These are phyloP conservation scores for Colletotrichum sp. DNA, from an alignment of 2,329 filamentous ascomycete species.

Conservation along the genomic window DNA sequence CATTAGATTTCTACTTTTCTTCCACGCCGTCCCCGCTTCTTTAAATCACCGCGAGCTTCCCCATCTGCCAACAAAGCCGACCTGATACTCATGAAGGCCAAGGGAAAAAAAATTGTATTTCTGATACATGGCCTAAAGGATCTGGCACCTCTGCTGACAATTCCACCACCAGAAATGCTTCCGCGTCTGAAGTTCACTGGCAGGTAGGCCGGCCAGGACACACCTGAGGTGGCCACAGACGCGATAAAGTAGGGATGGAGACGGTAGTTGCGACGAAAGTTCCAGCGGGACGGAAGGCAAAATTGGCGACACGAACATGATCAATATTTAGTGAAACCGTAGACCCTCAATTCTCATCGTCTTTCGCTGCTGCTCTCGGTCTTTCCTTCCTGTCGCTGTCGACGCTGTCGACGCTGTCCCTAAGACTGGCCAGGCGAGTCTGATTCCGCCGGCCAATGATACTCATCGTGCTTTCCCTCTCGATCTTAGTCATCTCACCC, in stretches of 20 bases:
- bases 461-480: conserved; percentile 70
- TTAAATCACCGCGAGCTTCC: not conserved
- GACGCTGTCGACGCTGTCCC: conserved; percentile 28
- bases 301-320: not conserved
- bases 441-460: conserved; percentile 74
- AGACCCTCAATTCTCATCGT: conserved; percentile 1
- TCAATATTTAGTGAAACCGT: not conserved
- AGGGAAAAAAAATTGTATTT: not conserved
- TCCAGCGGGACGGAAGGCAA: not conserved
- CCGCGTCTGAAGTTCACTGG: not conserved
- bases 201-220: not conserved
- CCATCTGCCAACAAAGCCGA: not conserved
- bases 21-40: not conserved
- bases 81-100: not conserved
- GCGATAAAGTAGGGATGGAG: not conserved
- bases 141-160: not conserved
- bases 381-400: conserved; percentile 33
- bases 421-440: conserved; percentile 60
- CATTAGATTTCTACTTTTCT: not conserved
- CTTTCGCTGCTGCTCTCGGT: not conserved
- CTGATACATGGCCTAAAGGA: not conserved
- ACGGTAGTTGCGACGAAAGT: not conserved
- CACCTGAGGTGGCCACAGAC: not conserved
- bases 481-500: conserved; percentile 72
- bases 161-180: not conserved